Evolutionary conservation across 2,329 filamentous ascomycete species (phyloP).

Genomic region (Escovopsis weberi): DNA sequence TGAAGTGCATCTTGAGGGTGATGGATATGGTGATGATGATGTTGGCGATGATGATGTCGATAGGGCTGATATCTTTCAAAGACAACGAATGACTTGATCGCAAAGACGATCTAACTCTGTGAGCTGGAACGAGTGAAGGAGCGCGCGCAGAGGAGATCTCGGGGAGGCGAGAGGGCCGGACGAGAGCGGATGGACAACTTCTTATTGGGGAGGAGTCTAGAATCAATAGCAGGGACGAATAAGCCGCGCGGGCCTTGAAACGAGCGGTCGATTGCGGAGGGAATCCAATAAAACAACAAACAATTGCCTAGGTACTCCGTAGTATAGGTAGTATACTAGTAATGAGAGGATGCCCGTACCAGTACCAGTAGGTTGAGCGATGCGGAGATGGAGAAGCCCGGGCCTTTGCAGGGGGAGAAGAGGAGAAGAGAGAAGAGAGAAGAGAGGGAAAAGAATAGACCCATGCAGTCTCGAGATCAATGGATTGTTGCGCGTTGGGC

Average conservation of each 20-base stretch:
- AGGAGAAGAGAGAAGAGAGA: too few species aligned
- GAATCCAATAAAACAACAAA: background rate
- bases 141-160: background rate
- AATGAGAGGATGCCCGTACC: too few species aligned
- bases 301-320: background rate
- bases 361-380: too few species aligned
- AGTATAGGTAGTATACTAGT: too few species aligned
- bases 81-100: background rate
- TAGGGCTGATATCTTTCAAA: background rate
- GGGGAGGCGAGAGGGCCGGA: conserved; percentile 10
- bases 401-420: too few species aligned
- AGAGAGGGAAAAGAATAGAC: too few species aligned
- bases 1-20: conserved; percentile 21
- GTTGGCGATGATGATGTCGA: too few species aligned
- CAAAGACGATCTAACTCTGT: conserved; percentile 1
- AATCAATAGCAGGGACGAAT: conserved; percentile 2
- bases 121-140: background rate
- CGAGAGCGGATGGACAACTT: conserved; percentile 5
- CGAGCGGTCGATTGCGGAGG: too few species aligned
- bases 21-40: background rate
- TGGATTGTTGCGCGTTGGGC: too few species aligned
- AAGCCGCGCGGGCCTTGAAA: conserved; percentile 2
- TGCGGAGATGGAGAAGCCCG: too few species aligned
- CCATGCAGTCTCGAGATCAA: too few species aligned
- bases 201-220: conserved; percentile 14